These are phyloP conservation scores for Ormosia semicastrata DNA, from an alignment of 306 rosid species.

Conservation along the genomic window DNA sequence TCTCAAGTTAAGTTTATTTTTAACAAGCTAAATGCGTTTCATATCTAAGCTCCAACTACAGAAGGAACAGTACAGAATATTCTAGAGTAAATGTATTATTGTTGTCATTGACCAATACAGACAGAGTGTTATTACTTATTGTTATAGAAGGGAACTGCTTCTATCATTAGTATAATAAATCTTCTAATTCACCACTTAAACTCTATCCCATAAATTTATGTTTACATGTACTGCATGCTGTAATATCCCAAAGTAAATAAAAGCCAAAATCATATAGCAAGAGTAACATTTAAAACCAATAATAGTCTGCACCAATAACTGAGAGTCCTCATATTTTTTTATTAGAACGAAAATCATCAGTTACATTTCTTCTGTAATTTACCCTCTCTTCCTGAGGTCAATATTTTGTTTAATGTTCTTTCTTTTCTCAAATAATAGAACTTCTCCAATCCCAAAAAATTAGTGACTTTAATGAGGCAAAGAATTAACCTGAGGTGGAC, in stretches of 20 bases:
- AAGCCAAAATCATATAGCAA: neutral
- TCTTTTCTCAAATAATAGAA: neutral
- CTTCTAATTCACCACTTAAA: neutral
- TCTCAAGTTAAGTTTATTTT: neutral
- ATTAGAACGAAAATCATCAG: neutral
- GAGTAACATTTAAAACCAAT: neutral
- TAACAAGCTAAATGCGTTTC: neutral
- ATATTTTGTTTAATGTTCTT: neutral
- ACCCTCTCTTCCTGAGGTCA: neutral
- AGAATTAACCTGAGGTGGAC: constrained; percentile 80
- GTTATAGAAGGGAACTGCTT: neutral
- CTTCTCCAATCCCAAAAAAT: neutral
- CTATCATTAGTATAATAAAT: neutral
- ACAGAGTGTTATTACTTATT: too few species aligned
- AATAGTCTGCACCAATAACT: neutral
- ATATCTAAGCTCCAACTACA: neutral
- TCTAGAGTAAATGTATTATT: neutral
- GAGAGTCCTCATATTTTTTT: neutral
- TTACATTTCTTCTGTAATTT: too few species aligned
- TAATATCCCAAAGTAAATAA: neutral
- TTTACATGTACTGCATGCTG: neutral
- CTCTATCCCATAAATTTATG: neutral
- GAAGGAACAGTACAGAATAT: neutral
- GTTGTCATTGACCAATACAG: neutral
- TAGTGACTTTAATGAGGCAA: neutral